Conservation (phyloP, 75 land plant genomes). For the Adiantum capillusveneris region DNA sequence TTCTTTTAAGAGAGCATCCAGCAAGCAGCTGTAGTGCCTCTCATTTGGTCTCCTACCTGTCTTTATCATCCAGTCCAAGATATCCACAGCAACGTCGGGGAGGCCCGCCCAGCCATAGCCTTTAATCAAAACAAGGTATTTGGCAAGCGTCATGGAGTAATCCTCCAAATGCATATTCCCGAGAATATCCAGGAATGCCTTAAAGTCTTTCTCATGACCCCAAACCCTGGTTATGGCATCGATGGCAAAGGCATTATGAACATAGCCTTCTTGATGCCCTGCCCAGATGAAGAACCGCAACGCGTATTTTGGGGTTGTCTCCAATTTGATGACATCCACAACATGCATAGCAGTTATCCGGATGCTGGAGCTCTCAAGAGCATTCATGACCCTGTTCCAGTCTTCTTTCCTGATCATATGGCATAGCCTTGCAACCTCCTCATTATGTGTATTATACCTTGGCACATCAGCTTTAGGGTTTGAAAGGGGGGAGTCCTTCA, state of each 20-base stretch:
- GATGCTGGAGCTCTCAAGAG: background rate
- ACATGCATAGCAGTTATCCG: constrained; percentile 1
- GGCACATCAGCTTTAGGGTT: too few species aligned
- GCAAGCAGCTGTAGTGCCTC: background rate
- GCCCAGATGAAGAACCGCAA: constrained; percentile 1
- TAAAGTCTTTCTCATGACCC: constrained; percentile 1
- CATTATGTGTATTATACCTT: too few species aligned
- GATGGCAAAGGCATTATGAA: constrained; percentile 6
- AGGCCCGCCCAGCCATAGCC: constrained; percentile 4
- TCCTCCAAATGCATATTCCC: background rate
- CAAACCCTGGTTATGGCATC: background rate
- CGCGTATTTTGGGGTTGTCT: background rate
- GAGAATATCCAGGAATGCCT: background rate
- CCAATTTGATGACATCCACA: constrained; percentile 1
- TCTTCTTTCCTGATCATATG: background rate
- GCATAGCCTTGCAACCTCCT: background rate
- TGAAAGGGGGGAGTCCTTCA: too few species aligned
- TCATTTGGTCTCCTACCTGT: background rate
- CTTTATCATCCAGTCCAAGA: background rate
- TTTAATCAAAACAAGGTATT: constrained; percentile 1
- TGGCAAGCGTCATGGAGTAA: background rate
- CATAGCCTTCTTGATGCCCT: background rate
- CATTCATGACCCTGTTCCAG: background rate
- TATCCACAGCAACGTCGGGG: background rate
- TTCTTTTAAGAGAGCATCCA: background rate